Percentiles rank a stretch among this genome's conserved stretches.
phyloP scores from a whole-genome alignment of 352 stramenopile species.

The Aphanomyces cochlioides region DNA sequence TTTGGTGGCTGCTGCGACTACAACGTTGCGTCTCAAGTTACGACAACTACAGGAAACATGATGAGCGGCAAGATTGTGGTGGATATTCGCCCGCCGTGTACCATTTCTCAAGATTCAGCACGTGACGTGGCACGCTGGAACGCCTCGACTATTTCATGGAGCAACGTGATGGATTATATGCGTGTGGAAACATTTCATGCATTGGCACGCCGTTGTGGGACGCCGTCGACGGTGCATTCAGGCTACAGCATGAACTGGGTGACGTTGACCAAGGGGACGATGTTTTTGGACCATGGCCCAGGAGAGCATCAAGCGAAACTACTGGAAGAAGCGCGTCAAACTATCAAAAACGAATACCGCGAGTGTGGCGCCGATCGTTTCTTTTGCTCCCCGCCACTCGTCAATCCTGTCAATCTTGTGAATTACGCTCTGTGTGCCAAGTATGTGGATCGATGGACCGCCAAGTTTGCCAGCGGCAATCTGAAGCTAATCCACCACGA shows the following conservation, averaged over 20 bases:
- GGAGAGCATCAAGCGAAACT: neutral
- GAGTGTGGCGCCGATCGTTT: neutral
- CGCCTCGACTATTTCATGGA: neutral
- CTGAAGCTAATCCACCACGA: too few relatives aligned
- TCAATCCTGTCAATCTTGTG: neutral
- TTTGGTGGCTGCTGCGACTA: neutral
- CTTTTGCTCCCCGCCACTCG: neutral
- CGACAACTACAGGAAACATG: neutral
- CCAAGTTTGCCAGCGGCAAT: too few relatives aligned
- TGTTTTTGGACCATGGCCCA: neutral
- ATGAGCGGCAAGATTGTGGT: neutral
- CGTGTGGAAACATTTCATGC: neutral
- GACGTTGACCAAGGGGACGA: neutral
- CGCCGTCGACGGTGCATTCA: neutral
- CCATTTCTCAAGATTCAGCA: neutral
- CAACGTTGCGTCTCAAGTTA: neutral
- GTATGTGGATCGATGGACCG: too few relatives aligned
- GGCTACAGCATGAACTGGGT: neutral
- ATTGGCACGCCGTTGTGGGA: neutral
- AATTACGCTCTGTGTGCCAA: neutral
- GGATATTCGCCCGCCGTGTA: neutral
- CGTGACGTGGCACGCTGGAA: neutral
- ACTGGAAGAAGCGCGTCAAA: neutral
- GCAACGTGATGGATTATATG: conserved; percentile 1
- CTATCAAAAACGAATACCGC: neutral